Conservation (phyloP, 805 yeast species). For the Dipodascus albidus region DNA sequence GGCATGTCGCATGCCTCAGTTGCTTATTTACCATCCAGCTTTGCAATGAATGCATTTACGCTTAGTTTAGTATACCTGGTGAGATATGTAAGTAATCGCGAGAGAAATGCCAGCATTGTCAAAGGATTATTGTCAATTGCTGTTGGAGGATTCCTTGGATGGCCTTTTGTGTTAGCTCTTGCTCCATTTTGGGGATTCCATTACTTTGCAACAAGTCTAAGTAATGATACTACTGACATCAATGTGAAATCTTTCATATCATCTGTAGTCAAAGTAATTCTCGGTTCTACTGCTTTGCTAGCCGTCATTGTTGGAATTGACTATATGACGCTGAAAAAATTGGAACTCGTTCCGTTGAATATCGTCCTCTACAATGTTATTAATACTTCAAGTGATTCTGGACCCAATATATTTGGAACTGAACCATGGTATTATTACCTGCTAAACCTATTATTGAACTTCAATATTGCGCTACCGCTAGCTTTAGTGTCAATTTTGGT, state of each 20-base stretch:
- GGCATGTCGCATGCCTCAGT: conserved; percentile 87
- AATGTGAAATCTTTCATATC: conserved; percentile 13
- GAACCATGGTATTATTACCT: conserved; percentile 70
- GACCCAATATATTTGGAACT: conserved; percentile 84
- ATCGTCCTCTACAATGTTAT: conserved; percentile 76
- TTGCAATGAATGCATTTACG: conserved; percentile 44
- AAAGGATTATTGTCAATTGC: conserved; percentile 30
- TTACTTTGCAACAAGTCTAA: conserved; percentile 9
- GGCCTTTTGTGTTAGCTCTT: conserved; percentile 76
- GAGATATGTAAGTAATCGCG: conserved; percentile 3
- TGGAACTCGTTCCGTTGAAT: conserved; percentile 65
- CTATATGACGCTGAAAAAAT: conserved; percentile 45
- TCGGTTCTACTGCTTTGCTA: conserved; percentile 10
- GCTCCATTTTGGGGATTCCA: conserved; percentile 47
- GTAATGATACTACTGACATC: conserved; percentile 10
- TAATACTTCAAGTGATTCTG: conserved; percentile 52
- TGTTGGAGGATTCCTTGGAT: conserved; percentile 73
- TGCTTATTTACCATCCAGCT: conserved; percentile 73
- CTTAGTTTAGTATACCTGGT: conserved; percentile 21
- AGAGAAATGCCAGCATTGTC: conserved; percentile 4
- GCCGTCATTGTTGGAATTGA: conserved; percentile 29
- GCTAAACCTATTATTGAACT: conserved; percentile 59
- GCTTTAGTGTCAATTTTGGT: conserved; percentile 3
- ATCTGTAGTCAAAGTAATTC: conserved; percentile 16
- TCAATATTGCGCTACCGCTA: conserved; percentile 37